Evolutionary conservation across 495 filamentous ascomycete species (phyloP).

Genomic region (Paragyromitra xinjiangensis): DNA sequence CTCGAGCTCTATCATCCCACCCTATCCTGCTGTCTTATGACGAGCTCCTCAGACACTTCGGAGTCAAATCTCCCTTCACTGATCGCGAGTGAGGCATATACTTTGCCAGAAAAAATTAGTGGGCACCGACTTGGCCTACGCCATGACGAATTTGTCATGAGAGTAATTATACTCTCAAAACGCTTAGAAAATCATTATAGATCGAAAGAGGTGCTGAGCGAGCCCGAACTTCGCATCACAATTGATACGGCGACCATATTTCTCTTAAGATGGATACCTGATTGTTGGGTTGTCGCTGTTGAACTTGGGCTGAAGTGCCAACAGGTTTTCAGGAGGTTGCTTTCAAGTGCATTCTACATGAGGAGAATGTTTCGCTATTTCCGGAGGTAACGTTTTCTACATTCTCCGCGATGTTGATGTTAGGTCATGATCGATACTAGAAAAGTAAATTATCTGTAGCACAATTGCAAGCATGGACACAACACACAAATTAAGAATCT

Average conservation of each 20-base stretch:
- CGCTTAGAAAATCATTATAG: not conserved
- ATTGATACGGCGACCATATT: not conserved
- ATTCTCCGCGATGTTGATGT: not conserved
- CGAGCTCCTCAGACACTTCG: not conserved
- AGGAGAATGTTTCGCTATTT: constrained; percentile 16
- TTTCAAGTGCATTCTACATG: constrained; percentile 13
- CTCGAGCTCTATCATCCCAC: not conserved
- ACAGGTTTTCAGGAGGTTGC: not conserved
- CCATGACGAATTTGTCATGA: constrained; percentile 8
- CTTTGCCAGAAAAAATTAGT: not conserved
- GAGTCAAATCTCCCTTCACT: not conserved
- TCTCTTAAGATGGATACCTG: constrained; percentile 20
- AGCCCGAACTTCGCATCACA: not conserved
- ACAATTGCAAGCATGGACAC: not conserved
- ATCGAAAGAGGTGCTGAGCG: not conserved
- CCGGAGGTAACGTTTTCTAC: not conserved
- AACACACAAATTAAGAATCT: not conserved
- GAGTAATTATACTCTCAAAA: constrained; percentile 1
- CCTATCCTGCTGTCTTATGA: not conserved
- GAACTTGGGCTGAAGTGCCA: constrained; percentile 11
- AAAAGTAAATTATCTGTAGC: not conserved
- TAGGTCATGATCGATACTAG: not conserved
- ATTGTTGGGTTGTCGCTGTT: constrained; percentile 17
- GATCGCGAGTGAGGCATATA: not conserved
- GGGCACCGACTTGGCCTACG: not conserved